Conservation (phyloP, 2,329 filamentous ascomycete genomes). For the Zymoseptoria tritici region DNA sequence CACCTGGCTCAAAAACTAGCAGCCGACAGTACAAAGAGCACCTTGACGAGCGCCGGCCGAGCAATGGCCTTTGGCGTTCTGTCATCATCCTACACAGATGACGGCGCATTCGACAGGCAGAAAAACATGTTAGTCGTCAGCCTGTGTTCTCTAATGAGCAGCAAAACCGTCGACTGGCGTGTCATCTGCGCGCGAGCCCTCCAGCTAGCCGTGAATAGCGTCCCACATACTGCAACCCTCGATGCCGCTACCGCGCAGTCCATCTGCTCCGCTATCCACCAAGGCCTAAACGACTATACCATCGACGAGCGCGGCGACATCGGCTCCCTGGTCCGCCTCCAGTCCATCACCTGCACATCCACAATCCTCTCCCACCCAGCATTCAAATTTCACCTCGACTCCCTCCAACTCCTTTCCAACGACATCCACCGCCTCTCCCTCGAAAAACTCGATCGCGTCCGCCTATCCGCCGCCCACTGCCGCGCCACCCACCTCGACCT, state of each 20-base stretch:
- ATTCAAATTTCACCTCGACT: slow-evolving; percentile 1
- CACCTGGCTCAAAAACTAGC: slow-evolving; percentile 15
- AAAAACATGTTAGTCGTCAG: slow-evolving; percentile 25
- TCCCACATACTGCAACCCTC: neutral
- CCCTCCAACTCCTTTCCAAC: slow-evolving; percentile 12
- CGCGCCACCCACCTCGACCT: slow-evolving; percentile 6
- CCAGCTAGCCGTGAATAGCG: slow-evolving; percentile 18
- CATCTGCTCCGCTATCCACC: slow-evolving; percentile 24
- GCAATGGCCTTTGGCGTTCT: slow-evolving; percentile 39
- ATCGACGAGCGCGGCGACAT: slow-evolving; percentile 84
- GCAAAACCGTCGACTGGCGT: slow-evolving; percentile 38
- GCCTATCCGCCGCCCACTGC: slow-evolving; percentile 55
- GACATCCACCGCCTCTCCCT: slow-evolving; percentile 59
- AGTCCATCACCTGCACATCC: slow-evolving; percentile 61
- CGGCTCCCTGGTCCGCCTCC: slow-evolving; percentile 74
- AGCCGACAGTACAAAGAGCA: slow-evolving; percentile 33
- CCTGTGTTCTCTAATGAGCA: slow-evolving; percentile 24
- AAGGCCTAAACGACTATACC: slow-evolving; percentile 76
- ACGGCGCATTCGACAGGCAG: slow-evolving; percentile 13
- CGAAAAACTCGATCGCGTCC: slow-evolving; percentile 85
- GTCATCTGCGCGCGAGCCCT: slow-evolving; percentile 36
- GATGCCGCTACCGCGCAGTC: slow-evolving; percentile 6
- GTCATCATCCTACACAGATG: slow-evolving; percentile 8
- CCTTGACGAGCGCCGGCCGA: slow-evolving; percentile 35
- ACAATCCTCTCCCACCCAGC: slow-evolving; percentile 6